Conservation (phyloP, 257 asterid genomes). For the Solanum ossicruentum region DNA sequence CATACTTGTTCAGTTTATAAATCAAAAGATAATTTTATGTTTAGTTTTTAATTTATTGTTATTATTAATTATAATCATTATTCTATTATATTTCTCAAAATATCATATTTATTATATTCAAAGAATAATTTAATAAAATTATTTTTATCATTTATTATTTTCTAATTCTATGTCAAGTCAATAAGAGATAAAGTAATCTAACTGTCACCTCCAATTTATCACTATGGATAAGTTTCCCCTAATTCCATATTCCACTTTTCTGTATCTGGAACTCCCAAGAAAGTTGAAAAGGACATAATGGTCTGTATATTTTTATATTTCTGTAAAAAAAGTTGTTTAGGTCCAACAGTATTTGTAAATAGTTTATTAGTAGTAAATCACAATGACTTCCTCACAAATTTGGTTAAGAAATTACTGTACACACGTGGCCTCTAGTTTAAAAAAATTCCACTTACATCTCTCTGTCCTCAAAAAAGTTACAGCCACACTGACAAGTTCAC, state of each 20-base stretch:
- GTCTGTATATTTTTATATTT: neutral
- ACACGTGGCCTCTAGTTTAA: neutral
- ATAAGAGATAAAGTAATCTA: too few species aligned
- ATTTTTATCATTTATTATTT: too few species aligned
- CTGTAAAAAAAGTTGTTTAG: neutral
- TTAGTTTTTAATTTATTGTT: too few species aligned
- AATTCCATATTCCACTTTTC: neutral
- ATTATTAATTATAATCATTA: too few species aligned
- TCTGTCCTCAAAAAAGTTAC: neutral
- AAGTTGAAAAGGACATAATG: neutral
- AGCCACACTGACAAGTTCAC: neutral
- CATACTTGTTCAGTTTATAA: too few species aligned
- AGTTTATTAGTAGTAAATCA: neutral
- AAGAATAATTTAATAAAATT: too few species aligned
- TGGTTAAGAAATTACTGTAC: neutral
- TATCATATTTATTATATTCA: too few species aligned
- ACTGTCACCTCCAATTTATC: neutral
- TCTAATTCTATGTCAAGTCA: fast-evolving
- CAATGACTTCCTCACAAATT: neutral
- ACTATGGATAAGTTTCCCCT: neutral
- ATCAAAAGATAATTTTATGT: too few species aligned
- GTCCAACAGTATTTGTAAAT: neutral
- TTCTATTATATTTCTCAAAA: too few species aligned
- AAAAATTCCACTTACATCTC: neutral
- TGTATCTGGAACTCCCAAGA: neutral